Conservation (phyloP, 352 stramenopile genomes). For the Globisporangium splendens region DNA sequence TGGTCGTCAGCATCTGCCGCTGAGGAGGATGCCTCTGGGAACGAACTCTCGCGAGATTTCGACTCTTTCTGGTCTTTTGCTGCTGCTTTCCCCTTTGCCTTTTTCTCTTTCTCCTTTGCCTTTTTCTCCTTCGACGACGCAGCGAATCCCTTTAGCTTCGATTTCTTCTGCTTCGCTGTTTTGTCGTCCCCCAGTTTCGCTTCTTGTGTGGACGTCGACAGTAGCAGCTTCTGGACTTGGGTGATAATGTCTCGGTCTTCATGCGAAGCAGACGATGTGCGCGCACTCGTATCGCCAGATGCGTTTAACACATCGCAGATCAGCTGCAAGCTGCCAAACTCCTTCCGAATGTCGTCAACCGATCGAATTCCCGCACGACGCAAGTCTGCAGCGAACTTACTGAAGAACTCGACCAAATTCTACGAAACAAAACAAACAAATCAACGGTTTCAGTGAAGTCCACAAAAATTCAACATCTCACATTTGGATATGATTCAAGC, state of each 20-base stretch:
- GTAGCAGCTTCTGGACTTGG: conserved; percentile 64
- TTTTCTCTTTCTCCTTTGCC: conserved; percentile 26
- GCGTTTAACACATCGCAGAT: conserved; percentile 42
- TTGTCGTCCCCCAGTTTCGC: conserved; percentile 28
- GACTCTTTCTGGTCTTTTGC: conserved; percentile 36
- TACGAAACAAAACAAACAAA: conserved; percentile 9
- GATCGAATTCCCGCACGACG: conserved; percentile 68
- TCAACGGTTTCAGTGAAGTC: not conserved
- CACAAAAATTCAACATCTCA: not conserved
- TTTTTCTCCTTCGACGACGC: conserved; percentile 15
- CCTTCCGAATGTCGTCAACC: conserved; percentile 58
- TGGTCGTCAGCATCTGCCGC: conserved; percentile 27
- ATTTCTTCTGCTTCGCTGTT: conserved; percentile 33
- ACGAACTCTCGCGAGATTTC: conserved; percentile 32
- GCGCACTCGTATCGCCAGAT: conserved; percentile 23
- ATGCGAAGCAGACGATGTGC: conserved; percentile 4
- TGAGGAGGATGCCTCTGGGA: conserved; percentile 19
- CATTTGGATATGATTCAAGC: conserved; percentile 12
- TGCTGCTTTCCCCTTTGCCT: conserved; percentile 13
- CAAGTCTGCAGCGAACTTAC: conserved; percentile 58
- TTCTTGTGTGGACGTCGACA: conserved; percentile 59
- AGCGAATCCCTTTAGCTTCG: conserved; percentile 24
- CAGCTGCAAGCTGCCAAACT: conserved; percentile 50
- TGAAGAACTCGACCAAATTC: conserved; percentile 72
- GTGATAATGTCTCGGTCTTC: conserved; percentile 26